Evolutionary conservation across 768 basidiomycete species (phyloP), one percentile per base, ranked within the genome.

Genomic region (Lactarius hengduanensis): DNA sequence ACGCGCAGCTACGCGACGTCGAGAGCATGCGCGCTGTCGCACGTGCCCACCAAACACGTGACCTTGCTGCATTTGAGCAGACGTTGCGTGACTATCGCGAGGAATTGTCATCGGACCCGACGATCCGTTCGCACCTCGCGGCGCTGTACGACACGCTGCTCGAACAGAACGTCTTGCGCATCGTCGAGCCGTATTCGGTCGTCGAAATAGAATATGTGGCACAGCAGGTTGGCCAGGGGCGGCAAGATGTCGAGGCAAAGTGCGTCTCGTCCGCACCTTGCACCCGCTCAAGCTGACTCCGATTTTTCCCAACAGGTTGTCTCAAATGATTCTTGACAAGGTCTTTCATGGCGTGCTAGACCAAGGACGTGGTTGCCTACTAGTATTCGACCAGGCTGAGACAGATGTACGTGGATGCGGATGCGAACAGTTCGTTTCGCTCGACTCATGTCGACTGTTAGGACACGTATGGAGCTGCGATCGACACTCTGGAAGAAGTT

Each of bases 291-390:
- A 16, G 20, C 57, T 57, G 26, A 59, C 53, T 15, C 47, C 54
- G 28, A 11, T 57, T 11, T 28, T 18, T n/a, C 59, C 13, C 20
- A 38, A 6, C 71, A 96, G 96, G 75, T 79, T 98, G 32, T 94
- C 92, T 36, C 96, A 99, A 75, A 98, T 99, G 96, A 99, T 98
- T 68, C 80, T 98, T 43, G 96, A 98, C 78, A 96, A 96, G 71
- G 86, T 96, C 2, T 85, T 98, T 69, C 85, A 93, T 68, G 96
- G 96, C 6, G 95, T 99, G 1, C 82, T 99, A n/a, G 96, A 98
- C 75, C 96, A 98, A 75, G 94, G 94, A 32, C 84, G 92, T 3
- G 95, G 95, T 0, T 95, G 94, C 73, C 78, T 98, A 58, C 79
- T 97, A 59, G 87, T 98, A n/a, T 98, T 91, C 68, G 92, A 97